Evolutionary conservation across 768 basidiomycete genomes (phyloP).

Genomic region (Coprinopsis cinerea): DNA sequence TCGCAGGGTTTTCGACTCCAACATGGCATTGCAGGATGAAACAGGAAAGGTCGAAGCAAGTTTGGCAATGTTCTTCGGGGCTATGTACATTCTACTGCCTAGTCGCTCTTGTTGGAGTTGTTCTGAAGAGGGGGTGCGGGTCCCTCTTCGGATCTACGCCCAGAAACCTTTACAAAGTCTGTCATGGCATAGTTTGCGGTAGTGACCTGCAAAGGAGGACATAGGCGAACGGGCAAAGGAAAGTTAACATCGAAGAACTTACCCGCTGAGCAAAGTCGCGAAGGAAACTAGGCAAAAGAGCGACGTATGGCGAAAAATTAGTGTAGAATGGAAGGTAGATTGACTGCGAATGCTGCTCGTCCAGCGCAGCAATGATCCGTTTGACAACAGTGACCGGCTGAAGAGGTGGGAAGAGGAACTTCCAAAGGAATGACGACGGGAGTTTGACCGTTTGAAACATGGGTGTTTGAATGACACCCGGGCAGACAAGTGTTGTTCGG

Average conservation of each 20-base stretch:
- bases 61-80: no score
- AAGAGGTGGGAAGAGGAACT: constrained; percentile 74
- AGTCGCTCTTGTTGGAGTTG: neutral
- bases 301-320: constrained; percentile 50
- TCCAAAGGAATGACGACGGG: constrained; percentile 44
- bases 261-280: constrained; percentile 78
- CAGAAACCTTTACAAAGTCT: constrained; percentile 60
- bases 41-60: no score
- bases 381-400: constrained; percentile 74
- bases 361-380: constrained; percentile 72
- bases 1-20: no score
- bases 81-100: no score
- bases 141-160: constrained; percentile 51
- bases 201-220: constrained; percentile 39
- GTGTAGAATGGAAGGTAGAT: constrained; percentile 72
- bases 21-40: no score
- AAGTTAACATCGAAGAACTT: constrained; percentile 15
- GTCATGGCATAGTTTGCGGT: constrained; percentile 69
- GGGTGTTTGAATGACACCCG: constrained; percentile 73
- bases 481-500: constrained; percentile 82
- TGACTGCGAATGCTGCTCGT: constrained; percentile 69
- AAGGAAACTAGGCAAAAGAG: constrained; percentile 62
- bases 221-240: constrained; percentile 4
- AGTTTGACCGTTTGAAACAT: constrained; percentile 63
- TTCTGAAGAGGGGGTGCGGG: constrained; percentile 15